Percentiles rank a stretch among this genome's conserved stretches.
Evolutionary conservation across 192 early-diverging fungal species (phyloP).

Genomic region (Coemansia sp.): DNA sequence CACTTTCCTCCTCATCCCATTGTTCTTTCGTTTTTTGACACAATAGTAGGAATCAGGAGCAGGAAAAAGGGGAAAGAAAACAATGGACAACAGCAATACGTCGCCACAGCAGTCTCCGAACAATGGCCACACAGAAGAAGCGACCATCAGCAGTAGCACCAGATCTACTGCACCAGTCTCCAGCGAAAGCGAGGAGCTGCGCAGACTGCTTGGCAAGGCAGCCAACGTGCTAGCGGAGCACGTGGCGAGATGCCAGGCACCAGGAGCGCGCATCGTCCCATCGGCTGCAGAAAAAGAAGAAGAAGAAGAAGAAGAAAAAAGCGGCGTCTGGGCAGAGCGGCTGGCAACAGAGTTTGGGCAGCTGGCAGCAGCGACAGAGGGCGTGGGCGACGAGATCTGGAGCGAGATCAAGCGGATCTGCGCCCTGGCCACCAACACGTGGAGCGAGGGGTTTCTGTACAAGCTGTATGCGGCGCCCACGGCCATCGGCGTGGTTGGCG

Average conservation of each 20-base stretch:
- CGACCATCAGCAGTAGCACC: not conserved
- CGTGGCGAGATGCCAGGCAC: constrained; percentile 10
- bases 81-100: not conserved
- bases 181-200: constrained; percentile 24
- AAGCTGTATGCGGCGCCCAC: constrained; percentile 79
- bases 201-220: constrained; percentile 19
- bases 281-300: too few species aligned
- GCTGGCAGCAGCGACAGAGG: not conserved
- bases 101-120: not conserved
- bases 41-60: not conserved
- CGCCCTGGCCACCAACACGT: constrained; percentile 46
- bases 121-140: not conserved
- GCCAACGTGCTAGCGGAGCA: constrained; percentile 25
- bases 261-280: not conserved
- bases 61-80: not conserved
- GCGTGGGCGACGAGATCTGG: constrained; percentile 22
- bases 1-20: not conserved
- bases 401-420: constrained; percentile 30
- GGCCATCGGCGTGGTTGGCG: constrained; percentile 72
- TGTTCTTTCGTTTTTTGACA: not conserved
- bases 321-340: not conserved
- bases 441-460: constrained; percentile 77
- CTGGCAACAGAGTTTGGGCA: not conserved
- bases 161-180: not conserved
- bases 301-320: not conserved